phyloP scores from a whole-genome alignment of 2,329 filamentous ascomycete species.

The Thermomyces lanuginosus region DNA sequence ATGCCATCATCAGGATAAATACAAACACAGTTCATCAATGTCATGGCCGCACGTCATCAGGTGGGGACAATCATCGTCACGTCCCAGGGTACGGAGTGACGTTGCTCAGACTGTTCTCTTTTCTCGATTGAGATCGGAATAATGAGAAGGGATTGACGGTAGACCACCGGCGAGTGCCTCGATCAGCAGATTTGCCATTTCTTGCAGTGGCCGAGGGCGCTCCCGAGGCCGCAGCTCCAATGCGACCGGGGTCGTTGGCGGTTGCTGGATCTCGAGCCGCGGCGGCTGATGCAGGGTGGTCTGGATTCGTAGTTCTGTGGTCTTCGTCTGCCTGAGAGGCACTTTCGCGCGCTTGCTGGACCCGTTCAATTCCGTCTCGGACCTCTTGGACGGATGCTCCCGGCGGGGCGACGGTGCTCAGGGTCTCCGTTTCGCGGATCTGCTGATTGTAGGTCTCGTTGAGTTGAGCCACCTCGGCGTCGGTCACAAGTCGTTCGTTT shows the following conservation, averaged over 20 bases:
- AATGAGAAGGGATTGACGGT: constrained; percentile 3
- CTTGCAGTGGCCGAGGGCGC: constrained; percentile 1
- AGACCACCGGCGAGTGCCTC: background rate
- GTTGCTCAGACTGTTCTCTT: constrained; percentile 5
- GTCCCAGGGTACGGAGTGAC: constrained; percentile 24
- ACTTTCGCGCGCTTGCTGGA: constrained; percentile 18
- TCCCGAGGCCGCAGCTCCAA: background rate
- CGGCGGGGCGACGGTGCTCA: constrained; percentile 25
- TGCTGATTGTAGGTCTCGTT: constrained; percentile 20
- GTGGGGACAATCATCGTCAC: too few relatives aligned
- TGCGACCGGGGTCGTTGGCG: background rate
- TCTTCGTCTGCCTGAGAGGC: constrained; percentile 3
- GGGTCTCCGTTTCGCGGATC: constrained; percentile 20
- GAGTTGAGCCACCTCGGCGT: constrained; percentile 27
- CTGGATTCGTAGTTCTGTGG: constrained; percentile 1
- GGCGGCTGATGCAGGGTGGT: background rate
- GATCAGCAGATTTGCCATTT: constrained; percentile 2
- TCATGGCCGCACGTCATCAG: too few relatives aligned
- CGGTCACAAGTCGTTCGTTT: constrained; percentile 35
- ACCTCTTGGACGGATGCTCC: constrained; percentile 26
- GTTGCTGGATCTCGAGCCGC: constrained; percentile 1
- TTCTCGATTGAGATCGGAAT: constrained; percentile 9
- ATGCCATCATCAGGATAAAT: too few relatives aligned
- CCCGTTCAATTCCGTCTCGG: constrained; percentile 24
- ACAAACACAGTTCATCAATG: too few relatives aligned